phyloP scores from a whole-genome alignment of 352 stramenopile genomes.

The Phytophthora niederhauseri region DNA sequence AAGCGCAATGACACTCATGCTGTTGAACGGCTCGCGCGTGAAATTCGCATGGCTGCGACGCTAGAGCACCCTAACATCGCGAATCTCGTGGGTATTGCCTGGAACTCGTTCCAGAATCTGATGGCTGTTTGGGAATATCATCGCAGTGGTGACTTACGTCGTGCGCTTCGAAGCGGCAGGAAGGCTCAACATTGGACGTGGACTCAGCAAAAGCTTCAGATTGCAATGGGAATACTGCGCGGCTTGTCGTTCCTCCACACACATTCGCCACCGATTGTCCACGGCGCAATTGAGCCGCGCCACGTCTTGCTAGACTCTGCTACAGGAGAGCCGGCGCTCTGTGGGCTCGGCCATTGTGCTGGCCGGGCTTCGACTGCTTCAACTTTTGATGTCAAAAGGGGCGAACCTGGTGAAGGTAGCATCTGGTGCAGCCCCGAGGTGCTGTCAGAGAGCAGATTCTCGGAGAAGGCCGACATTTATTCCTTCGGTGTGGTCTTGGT shows the following conservation, averaged over 20 bases:
- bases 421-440: slow-evolving; percentile 63
- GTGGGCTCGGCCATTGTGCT: slow-evolving; percentile 50
- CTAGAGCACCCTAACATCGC: slow-evolving; percentile 67
- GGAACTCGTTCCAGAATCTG: slow-evolving; percentile 66
- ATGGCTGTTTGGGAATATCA: slow-evolving; percentile 54
- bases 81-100: slow-evolving; percentile 58
- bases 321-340: slow-evolving; percentile 52
- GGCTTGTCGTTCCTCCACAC: slow-evolving; percentile 59
- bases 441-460: slow-evolving; percentile 40
- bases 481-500: slow-evolving; percentile 62
- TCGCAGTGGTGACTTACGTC: slow-evolving; percentile 48
- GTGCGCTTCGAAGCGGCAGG: slow-evolving; percentile 27
- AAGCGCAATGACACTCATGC: slow-evolving; percentile 52
- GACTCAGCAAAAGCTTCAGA: slow-evolving; percentile 50
- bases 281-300: slow-evolving; percentile 59
- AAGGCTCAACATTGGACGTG: slow-evolving; percentile 46
- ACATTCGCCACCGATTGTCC: slow-evolving; percentile 44
- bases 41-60: slow-evolving; percentile 60
- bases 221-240: slow-evolving; percentile 49
- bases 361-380: slow-evolving; percentile 24
- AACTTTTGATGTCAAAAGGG: slow-evolving; percentile 24
- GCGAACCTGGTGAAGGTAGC: slow-evolving; percentile 32
- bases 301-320: slow-evolving; percentile 53
- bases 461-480: slow-evolving; percentile 58
- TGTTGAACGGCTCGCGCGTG: slow-evolving; percentile 57